A percentile compares a stretch with the other conserved stretches of the same genome.
Conservation (phyloP, 345 rosid genomes). For the Salix caprea region DNA sequence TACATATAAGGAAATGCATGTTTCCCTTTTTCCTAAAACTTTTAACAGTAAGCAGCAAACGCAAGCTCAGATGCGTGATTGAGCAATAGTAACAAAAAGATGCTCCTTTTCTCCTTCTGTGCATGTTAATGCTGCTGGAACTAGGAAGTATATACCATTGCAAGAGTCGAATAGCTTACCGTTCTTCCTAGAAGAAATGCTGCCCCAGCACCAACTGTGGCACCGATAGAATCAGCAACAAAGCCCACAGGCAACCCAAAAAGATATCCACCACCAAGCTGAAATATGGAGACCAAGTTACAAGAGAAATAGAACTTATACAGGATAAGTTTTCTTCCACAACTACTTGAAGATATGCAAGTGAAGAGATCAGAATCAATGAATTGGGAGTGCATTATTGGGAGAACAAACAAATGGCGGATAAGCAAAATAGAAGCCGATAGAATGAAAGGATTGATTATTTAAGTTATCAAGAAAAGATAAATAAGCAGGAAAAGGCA, state of each 20-base stretch:
- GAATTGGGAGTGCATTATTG: neutral
- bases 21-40: neutral
- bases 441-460: neutral
- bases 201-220: constrained; percentile 87
- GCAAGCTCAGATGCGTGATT: neutral
- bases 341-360: neutral
- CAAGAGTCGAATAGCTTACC: constrained; percentile 27
- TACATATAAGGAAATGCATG: neutral
- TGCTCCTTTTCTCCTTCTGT: neutral
- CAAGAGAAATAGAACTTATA: neutral
- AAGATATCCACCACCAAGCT: constrained; percentile 99
- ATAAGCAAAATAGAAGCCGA: neutral
- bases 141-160: neutral
- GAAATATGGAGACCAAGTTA: constrained; percentile 30
- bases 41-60: no score
- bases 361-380: neutral
- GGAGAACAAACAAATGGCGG: neutral
- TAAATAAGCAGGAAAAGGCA: constrained; percentile 2
- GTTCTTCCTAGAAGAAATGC: constrained; percentile 95
- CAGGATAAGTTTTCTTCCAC: neutral
- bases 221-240: constrained; percentile 91
- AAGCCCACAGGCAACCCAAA: constrained; percentile 92
- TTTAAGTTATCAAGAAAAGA: neutral
- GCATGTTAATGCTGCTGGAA: neutral
- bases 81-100: neutral